Conservation (phyloP, 2,329 filamentous ascomycete genomes). For the Harringtonia lauricola region DNA sequence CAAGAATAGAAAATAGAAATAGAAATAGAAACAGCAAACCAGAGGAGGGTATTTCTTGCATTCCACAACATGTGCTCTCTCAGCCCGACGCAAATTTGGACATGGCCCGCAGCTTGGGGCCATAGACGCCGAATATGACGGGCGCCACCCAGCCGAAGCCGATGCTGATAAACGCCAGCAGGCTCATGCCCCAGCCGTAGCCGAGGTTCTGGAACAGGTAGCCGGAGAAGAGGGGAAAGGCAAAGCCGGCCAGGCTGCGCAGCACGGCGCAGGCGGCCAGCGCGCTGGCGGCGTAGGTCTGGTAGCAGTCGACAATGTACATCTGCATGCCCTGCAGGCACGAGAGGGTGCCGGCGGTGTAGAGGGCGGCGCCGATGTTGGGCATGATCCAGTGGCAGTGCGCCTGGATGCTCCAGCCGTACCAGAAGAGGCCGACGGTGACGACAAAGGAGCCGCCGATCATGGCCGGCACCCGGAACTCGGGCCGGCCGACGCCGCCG, state of each 20-base stretch:
- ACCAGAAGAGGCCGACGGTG: conserved; percentile 1
- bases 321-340: neutral
- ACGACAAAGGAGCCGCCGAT: neutral
- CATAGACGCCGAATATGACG: neutral
- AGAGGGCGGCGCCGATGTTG: neutral
- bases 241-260: neutral
- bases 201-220: neutral
- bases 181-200: neutral
- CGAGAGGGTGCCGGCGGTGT: neutral
- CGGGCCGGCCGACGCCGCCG: neutral
- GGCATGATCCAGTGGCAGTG: neutral
- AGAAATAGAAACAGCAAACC: no score
- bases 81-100: neutral
- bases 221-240: neutral
- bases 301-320: neutral
- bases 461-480: conserved; percentile 1
- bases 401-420: neutral
- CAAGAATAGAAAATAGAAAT: neutral
- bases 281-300: neutral
- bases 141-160: neutral
- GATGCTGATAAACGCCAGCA: neutral
- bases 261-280: neutral
- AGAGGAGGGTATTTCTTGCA: no score
- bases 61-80: no score
- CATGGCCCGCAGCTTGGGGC: neutral